Base-by-base conservation (phyloP, 257 asterid genomes). In the Coffea eugenioides region DNA sequence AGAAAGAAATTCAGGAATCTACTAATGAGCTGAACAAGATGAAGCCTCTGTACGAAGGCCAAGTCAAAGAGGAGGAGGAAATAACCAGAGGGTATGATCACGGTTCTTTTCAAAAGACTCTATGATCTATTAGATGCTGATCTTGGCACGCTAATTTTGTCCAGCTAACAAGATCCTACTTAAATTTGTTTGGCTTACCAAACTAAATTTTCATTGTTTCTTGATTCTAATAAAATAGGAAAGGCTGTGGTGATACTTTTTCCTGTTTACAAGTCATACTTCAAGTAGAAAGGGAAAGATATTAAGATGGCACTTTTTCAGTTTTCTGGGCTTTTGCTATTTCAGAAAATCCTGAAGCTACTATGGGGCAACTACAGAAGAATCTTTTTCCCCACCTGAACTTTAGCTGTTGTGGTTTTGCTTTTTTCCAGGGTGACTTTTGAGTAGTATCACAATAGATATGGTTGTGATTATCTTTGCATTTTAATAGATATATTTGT, bases 1-100 rank as follows among this genome's bases (percentile, higher is more conserved):
- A 94, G 87, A 83, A 79, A 80, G 97, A 96, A 84, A 94, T 96
- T 86, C 84, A 83, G 84, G 90, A 81, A 80, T 93, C 99, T 54
- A 84, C 87, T 75, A 81, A 84, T 68, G 97, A 92, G 86, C 94
- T 92, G 68, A 75, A 86, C 71, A 79, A 85, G 80, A 89, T 91
- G 80, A 93, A 85, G 88, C 85, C 90, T 79, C 84, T 80, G 77
- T 89, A 91, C 83, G 97, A 90, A 83, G 80, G 76, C 25, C 94
- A 89, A 86, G 90, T 92, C 83, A 85, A 80, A 73, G 91, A 91
- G 89, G 99, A 95, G 88, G 96, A 95, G 82, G 88, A 89, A 82
- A 87, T 95, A 86, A 90, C 96, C 15, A 91, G 94, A 87, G 96
- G 87, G 98, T 95, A 92, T 79, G 91, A 0, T 34, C 39, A 11